Percentiles rank a stretch among this genome's conserved stretches.
phyloP scores from a whole-genome alignment of 148 eudicot genomes.

The Rhododendron williamsianum region DNA sequence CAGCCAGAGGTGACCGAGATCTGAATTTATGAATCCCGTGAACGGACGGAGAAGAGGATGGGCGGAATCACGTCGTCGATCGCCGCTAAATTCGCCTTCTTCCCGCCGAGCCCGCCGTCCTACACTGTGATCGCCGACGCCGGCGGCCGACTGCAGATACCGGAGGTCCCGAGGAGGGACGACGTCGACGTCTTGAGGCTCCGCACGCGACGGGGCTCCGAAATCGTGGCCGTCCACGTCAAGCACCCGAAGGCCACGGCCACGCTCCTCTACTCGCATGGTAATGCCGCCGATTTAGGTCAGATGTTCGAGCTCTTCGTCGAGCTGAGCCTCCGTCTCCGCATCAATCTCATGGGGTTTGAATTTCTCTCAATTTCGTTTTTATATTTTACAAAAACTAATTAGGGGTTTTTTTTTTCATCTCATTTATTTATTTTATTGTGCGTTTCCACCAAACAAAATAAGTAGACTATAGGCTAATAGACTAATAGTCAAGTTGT shows the following conservation, averaged over 20 bases:
- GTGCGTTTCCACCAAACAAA: neutral
- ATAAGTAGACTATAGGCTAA: neutral
- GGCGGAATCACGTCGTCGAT: slow-evolving; percentile 93
- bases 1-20: neutral
- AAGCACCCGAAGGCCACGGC: slow-evolving; percentile 63
- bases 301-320: slow-evolving; percentile 95
- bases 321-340: slow-evolving; percentile 73
- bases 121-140: slow-evolving; percentile 65
- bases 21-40: slow-evolving; percentile 29
- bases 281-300: slow-evolving; percentile 97
- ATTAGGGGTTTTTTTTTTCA: neutral
- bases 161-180: slow-evolving; percentile 65
- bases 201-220: slow-evolving; percentile 63
- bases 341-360: slow-evolving; percentile 85
- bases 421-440: neutral
- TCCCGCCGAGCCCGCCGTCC: slow-evolving; percentile 87
- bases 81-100: slow-evolving; percentile 94
- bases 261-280: slow-evolving; percentile 87
- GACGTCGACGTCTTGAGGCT: slow-evolving; percentile 61
- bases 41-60: slow-evolving; percentile 31
- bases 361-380: neutral
- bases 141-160: slow-evolving; percentile 42
- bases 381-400: neutral
- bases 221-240: slow-evolving; percentile 62
- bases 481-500: too few species aligned